phyloP scores from a whole-genome alignment of 805 yeast genomes.

The Wickerhamiella galacta region DNA sequence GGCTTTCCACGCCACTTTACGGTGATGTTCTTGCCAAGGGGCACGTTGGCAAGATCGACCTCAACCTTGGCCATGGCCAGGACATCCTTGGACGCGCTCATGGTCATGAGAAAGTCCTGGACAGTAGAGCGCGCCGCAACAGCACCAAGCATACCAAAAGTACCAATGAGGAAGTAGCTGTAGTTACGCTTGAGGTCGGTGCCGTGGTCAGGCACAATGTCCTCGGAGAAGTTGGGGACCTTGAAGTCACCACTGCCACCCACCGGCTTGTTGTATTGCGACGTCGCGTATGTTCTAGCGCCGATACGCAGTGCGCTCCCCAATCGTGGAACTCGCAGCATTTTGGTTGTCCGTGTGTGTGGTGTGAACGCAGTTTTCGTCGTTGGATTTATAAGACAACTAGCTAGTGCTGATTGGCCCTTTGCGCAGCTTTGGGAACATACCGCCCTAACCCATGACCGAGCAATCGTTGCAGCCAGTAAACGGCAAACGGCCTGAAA shows the following conservation, averaged over 20 bases:
- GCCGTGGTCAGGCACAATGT: conserved; percentile 54
- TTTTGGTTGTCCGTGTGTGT: background rate
- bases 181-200: conserved; percentile 69
- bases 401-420: background rate
- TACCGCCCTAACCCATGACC: too few relatives aligned
- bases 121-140: conserved; percentile 95
- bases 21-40: conserved; percentile 94
- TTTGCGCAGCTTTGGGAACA: too few relatives aligned
- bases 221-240: conserved; percentile 78
- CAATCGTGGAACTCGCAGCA: conserved; percentile 8
- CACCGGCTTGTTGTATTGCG: conserved; percentile 14
- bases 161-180: conserved; percentile 95
- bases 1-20: conserved; percentile 99
- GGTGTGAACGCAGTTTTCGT: background rate
- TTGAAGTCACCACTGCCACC: conserved; percentile 46
- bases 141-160: conserved; percentile 76
- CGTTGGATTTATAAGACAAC: background rate
- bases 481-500: too few relatives aligned
- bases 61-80: conserved; percentile 99
- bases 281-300: conserved; percentile 7
- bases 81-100: conserved; percentile 98
- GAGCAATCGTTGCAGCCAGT: too few relatives aligned
- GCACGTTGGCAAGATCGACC: conserved; percentile 82
- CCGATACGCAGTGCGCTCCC: conserved; percentile 3
- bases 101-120: conserved; percentile 71